Base-by-base conservation (phyloP, 73 alveolate genomes). In the Effrenium voratum region DNA sequence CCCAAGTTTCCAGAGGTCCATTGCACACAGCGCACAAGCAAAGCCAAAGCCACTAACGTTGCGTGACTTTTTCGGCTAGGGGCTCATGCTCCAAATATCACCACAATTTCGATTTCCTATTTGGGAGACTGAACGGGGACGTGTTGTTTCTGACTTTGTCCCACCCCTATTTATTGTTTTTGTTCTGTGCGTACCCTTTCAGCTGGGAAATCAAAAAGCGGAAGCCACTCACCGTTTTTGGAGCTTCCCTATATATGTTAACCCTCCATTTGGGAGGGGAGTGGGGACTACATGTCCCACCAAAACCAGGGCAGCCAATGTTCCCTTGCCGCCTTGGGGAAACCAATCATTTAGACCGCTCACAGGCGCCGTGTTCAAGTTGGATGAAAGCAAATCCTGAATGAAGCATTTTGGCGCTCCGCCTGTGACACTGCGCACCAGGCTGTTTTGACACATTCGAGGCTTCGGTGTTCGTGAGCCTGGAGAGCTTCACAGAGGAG, bases 401-500 rank as follows among this genome's bases (percentile, higher is more conserved):
- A 19, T 19, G 8, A 19, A 52, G 19, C 26, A 52, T 8, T 19
- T 8, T 52, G 8, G 19, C 8, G 63, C 63, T 19, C 8, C 63
- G 8, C 63, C 63, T 52, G 8, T 52, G 63, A 19, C 19, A 8
- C 19, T 8, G 63, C 63, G 19, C n/a, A n/a, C n/a, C 26, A 10
- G 79, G 81, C 3, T 43, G 84, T n/a, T 15, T 36, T 60, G 45
- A 49, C 34, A 5, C 13, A 19, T 3, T 0, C 49, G 50, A 81
- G 91, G 91, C 91, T 72, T 47, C 72, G 4, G 91, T 49, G 3
- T 70, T 81, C 47, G 91, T 81, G 73, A 49, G 15, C 0, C 91
- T 81, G 91, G 46, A 81, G 49, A 81, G 47, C 5, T 45, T 59
- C 3, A 47, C 30, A 16, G 91, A 81, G 73, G 73, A 70, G 22